Evolutionary conservation across 192 early-diverging fungal species (phyloP), one percentile per base, ranked within the genome.

Genomic region (Umbelopsis sp.): DNA sequence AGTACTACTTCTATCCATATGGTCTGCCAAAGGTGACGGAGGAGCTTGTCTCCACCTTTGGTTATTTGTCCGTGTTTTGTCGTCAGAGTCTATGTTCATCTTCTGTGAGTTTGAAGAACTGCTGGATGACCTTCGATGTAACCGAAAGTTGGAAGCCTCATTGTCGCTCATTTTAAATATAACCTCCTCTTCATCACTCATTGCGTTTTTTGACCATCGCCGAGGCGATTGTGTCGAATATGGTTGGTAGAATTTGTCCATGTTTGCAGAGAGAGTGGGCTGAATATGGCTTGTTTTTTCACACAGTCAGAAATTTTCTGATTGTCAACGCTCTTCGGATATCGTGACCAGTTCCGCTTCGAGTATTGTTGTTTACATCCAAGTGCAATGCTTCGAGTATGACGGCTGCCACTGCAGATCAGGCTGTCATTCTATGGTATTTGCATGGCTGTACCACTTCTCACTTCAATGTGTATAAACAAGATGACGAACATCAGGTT

Each of bases 351-450:
- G 67, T 68, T 68, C 67, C 47, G n/a, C 51, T 26, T 69, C 17
- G 17, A 50, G 49, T 4, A 26, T 49, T 8, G 24, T 52, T 17
- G 24, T 56, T 25, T 31, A 25, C 24, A 16, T 24, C 17, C 31
- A n/a, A 36, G 17, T 34, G 56, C 56, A 62, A 62, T 62, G 56
- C 31, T 34, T 34, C 17, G 12, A 62, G 26, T 8, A 62, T 62
- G 56, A 62, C 56, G 14, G 56, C 26, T 34, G 29, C 17, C 24
- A 29, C 56, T 66, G 56, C 59, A n/a, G 59, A 65, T 31, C 70
- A 71, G 47, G 53, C 76, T 32, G 76, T 69, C 21, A 68, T 73
- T 4, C 31, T 77, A 43, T 77, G 76, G 76, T 50, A 77, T 51
- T 34, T 77, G 54, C 67, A 72, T 8, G 67, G 68, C 11, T 73